Conservation (phyloP, 2,329 filamentous ascomycete genomes). For the Fusarium fujikuroi region DNA sequence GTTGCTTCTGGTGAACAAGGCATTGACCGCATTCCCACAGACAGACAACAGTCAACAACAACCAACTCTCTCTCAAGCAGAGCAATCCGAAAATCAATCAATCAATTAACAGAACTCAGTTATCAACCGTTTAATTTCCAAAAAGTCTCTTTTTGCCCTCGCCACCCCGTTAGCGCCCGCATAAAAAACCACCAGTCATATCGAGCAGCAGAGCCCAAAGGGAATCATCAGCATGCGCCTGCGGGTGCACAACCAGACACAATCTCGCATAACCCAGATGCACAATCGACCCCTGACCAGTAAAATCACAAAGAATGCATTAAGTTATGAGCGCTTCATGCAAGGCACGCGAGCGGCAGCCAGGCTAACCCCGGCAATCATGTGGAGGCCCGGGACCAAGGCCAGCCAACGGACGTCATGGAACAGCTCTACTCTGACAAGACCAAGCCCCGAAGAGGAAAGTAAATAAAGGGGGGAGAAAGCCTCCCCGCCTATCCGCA, state of each 20-base stretch:
- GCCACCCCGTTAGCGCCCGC: slow-evolving; percentile 37
- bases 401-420: slow-evolving; percentile 25
- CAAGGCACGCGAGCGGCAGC: slow-evolving; percentile 28
- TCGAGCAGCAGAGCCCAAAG: neutral
- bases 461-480: slow-evolving; percentile 38
- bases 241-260: slow-evolving; percentile 19
- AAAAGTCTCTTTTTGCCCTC: slow-evolving; percentile 24
- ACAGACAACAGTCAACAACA: neutral
- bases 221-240: slow-evolving; percentile 1
- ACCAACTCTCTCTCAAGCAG: neutral
- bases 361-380: slow-evolving; percentile 17
- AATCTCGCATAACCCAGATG: slow-evolving; percentile 31
- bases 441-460: slow-evolving; percentile 27
- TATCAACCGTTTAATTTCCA: slow-evolving; percentile 36
- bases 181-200: slow-evolving; percentile 24
- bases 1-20: slow-evolving; percentile 8
- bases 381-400: slow-evolving; percentile 19
- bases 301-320: slow-evolving; percentile 11
- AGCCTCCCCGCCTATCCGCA: slow-evolving; percentile 29
- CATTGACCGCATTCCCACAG: slow-evolving; percentile 10
- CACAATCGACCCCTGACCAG: slow-evolving; percentile 30
- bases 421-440: slow-evolving; percentile 19
- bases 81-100: neutral
- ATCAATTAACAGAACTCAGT: slow-evolving; percentile 3
- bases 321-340: slow-evolving; percentile 37